Evolutionary conservation across 805 yeast genomes (phyloP).

Genomic region (Nakazawaea laoshanensis): DNA sequence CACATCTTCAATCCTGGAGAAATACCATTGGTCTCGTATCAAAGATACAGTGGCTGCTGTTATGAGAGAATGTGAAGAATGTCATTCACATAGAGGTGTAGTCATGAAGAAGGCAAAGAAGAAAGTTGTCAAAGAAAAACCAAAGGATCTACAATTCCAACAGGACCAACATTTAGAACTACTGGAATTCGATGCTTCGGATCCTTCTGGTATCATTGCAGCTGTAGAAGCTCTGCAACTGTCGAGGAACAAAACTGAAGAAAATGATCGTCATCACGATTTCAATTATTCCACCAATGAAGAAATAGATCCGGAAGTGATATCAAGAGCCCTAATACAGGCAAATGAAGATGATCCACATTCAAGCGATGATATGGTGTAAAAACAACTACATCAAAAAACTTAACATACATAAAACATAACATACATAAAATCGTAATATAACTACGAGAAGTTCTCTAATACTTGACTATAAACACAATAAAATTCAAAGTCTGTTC

Average conservation of each 20-base stretch:
- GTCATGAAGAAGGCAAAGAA: constrained; percentile 13
- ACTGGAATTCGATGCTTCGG: constrained; percentile 31
- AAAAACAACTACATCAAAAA: neutral
- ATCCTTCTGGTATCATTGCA: constrained; percentile 39
- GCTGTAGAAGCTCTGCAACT: constrained; percentile 54
- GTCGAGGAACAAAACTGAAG: constrained; percentile 10
- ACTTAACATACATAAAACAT: neutral
- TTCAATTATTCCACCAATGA: constrained; percentile 17
- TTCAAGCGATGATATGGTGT: neutral
- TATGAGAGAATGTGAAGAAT: constrained; percentile 65
- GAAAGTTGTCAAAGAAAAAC: no score
- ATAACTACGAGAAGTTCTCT: constrained; percentile 2
- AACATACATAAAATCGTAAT: constrained; percentile 2
- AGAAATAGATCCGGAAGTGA: constrained; percentile 56
- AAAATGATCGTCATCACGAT: neutral
- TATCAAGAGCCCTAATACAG: constrained; percentile 58
- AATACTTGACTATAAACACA: neutral
- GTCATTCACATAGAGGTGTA: constrained; percentile 39
- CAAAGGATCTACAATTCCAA: neutral
- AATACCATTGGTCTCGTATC: constrained; percentile 86
- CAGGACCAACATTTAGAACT: constrained; percentile 15
- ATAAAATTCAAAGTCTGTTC: neutral
- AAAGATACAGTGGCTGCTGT: constrained; percentile 81
- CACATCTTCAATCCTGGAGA: constrained; percentile 66
- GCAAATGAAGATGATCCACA: constrained; percentile 34